A percentile compares a stretch with the other conserved stretches of the same genome.
Evolutionary conservation across 495 filamentous ascomycete species (phyloP).

Genomic region (Hypoxylon fragiforme): DNA sequence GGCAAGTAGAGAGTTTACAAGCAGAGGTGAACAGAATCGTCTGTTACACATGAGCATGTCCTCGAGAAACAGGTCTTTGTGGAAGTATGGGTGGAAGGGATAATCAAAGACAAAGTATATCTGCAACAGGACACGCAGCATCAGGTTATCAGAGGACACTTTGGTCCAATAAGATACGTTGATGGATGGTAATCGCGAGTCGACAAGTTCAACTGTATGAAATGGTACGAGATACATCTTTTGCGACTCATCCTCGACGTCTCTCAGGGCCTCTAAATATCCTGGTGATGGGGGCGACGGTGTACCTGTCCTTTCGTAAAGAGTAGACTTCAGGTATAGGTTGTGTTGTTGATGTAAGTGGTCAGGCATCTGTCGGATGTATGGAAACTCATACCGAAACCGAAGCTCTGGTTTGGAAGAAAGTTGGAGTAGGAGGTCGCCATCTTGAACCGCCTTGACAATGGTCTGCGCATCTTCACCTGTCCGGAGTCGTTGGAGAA

Average conservation of each 20-base stretch:
- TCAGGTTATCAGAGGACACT: slow-evolving; percentile 24
- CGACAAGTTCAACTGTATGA: slow-evolving; percentile 26
- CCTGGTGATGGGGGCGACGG: slow-evolving; percentile 11
- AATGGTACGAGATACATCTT: slow-evolving; percentile 30
- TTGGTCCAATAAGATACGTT: slow-evolving; percentile 25
- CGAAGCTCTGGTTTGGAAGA: slow-evolving; percentile 40
- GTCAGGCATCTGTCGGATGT: slow-evolving; percentile 41
- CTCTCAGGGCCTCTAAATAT: not conserved
- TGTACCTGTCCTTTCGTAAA: slow-evolving; percentile 15
- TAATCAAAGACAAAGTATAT: slow-evolving; percentile 32
- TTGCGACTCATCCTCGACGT: slow-evolving; percentile 5
- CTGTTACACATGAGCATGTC: slow-evolving; percentile 22
- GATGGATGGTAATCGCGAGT: slow-evolving; percentile 24
- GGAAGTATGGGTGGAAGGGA: slow-evolving; percentile 25
- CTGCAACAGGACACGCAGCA: slow-evolving; percentile 24
- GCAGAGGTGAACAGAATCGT: slow-evolving; percentile 27
- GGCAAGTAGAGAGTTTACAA: slow-evolving; percentile 41
- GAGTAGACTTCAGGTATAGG: slow-evolving; percentile 37
- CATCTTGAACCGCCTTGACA: slow-evolving; percentile 40
- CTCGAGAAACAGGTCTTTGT: slow-evolving; percentile 30
- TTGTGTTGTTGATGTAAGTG: slow-evolving; percentile 36
- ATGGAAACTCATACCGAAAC: slow-evolving; percentile 47
- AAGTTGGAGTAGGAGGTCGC: slow-evolving; percentile 44
- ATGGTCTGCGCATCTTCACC: slow-evolving; percentile 31
- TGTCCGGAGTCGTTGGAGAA: slow-evolving; percentile 18